These are phyloP conservation scores for Ceratocystis smalleyi DNA, from an alignment of 2,329 filamentous ascomycete species.

Conservation along the genomic window DNA sequence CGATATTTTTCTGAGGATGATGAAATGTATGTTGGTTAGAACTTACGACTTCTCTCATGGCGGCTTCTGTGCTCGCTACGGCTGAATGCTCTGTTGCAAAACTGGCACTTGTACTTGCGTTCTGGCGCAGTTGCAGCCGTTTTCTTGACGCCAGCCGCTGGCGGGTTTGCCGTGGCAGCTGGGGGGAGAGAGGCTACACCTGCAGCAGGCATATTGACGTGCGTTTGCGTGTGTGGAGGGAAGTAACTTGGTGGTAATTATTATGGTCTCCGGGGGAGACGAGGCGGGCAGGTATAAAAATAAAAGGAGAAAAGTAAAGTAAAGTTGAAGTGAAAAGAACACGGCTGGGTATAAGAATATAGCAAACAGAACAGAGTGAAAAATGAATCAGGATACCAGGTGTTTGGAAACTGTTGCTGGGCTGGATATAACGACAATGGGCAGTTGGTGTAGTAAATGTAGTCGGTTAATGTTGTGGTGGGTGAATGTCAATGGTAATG, in stretches of 20 bases:
- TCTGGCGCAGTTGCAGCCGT: constrained; percentile 42
- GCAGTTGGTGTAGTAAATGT: not conserved
- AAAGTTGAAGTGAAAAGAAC: not conserved
- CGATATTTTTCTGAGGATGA: too few species aligned
- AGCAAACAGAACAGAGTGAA: not conserved
- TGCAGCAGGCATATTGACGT: constrained; percentile 51
- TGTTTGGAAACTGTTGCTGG: not conserved
- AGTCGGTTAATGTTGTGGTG: not conserved
- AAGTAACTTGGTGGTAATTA: not conserved
- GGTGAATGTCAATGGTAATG: not conserved
- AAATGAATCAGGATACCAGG: not conserved
- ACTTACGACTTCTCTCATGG: constrained; percentile 97
- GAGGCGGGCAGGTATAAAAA: not conserved
- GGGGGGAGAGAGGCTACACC: constrained; percentile 53
- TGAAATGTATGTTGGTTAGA: constrained; percentile 12
- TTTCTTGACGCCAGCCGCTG: constrained; percentile 30
- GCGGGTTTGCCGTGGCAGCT: constrained; percentile 58
- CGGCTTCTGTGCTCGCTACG: constrained; percentile 91
- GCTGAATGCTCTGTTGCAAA: constrained; percentile 94
- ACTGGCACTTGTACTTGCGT: constrained; percentile 99
- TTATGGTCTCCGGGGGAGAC: not conserved
- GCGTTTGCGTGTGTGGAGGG: constrained; percentile 22
- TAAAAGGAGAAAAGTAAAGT: not conserved
- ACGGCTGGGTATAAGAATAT: constrained; percentile 3
- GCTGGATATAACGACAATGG: not conserved